Base-by-base conservation (phyloP, 2,329 filamentous ascomycete genomes). In the Clonostachys rosea region DNA sequence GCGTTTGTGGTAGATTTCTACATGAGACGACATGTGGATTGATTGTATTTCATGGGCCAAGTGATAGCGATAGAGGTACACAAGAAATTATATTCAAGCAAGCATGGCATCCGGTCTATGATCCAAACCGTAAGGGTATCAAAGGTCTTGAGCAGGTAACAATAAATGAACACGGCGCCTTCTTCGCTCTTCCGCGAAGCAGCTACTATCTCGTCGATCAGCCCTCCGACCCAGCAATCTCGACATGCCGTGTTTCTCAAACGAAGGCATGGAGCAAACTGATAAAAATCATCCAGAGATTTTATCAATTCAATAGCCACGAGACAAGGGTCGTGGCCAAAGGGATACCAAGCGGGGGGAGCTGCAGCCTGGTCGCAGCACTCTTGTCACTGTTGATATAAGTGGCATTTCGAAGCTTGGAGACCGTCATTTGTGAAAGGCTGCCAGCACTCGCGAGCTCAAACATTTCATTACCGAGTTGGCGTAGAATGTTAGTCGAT, bases 401-500 rank as follows among this genome's bases (percentile, higher is more conserved):
- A 37, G 59, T 63, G 50, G 58, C 57, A 44, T 66, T 60, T 49
- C 47, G 59, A 46, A 68, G 59, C 39, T 57, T 57, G 50, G 53
- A 58, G 20, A 67, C 55, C 40, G 63, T 53, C 43, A 53, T 45
- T 34, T 56, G 55, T 10, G 65, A 65, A 34, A 78, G 57, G 17
- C 56, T 58, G 1, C 74, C 70, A 2, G 65, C 63, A 11, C 62
- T 65, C 17, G 71, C 76, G 17, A 83, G 60, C 50, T 69, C 62
- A 20, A 67, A 64, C 54, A 83, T 60, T 59, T 81, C 69, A 12
- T 67, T 57, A 14, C 72, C 70, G 54, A 81, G 71, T 6, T 75
- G 74, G 33, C 63, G 65, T 34, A 83, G 60, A 50, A 84, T 84
- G 56, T 82, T 74, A 36, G 80, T 83, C 51, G 78, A 82, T 44